Percentiles rank a stretch among this genome's conserved stretches.
phyloP scores from a whole-genome alignment of 345 rosid genomes.

The Toxicodendron radicans region DNA sequence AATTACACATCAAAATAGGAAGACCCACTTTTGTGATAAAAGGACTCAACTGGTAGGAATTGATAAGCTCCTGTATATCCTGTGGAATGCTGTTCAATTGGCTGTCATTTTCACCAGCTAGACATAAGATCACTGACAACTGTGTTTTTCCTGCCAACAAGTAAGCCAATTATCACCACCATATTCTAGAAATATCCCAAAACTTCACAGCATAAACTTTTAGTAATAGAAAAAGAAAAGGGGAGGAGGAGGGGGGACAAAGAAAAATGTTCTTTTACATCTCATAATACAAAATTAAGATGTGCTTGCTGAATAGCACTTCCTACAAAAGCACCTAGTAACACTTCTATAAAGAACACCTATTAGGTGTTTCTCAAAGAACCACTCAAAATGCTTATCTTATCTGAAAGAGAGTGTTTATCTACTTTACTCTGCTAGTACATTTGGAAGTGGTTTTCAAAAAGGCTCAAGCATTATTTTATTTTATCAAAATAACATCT shows the following conservation, averaged over 20 bases:
- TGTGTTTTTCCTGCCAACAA: constrained; percentile 56
- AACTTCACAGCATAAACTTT: background rate
- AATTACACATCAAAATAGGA: constrained; percentile 17
- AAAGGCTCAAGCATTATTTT: too few species aligned
- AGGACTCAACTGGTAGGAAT: constrained; percentile 75
- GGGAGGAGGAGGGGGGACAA: background rate
- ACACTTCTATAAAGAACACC: background rate
- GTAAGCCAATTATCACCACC: constrained; percentile 24
- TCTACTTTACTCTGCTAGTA: too few species aligned
- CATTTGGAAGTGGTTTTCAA: too few species aligned
- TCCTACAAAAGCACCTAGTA: background rate
- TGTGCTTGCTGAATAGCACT: background rate
- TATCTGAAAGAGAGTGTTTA: background rate
- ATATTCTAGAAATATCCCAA: constrained; percentile 3
- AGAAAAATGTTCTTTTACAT: background rate
- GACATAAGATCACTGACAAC: constrained; percentile 65
- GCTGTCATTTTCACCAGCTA: constrained; percentile 42
- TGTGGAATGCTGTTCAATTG: constrained; percentile 36
- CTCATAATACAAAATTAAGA: background rate
- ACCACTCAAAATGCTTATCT: background rate
- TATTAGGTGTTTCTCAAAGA: background rate
- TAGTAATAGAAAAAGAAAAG: too few species aligned
- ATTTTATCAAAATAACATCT: too few species aligned
- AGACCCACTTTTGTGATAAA: constrained; percentile 69
- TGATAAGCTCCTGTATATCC: constrained; percentile 52